Conservation (phyloP, 2,329 filamentous ascomycete genomes). For the Penicillium olsonii region DNA sequence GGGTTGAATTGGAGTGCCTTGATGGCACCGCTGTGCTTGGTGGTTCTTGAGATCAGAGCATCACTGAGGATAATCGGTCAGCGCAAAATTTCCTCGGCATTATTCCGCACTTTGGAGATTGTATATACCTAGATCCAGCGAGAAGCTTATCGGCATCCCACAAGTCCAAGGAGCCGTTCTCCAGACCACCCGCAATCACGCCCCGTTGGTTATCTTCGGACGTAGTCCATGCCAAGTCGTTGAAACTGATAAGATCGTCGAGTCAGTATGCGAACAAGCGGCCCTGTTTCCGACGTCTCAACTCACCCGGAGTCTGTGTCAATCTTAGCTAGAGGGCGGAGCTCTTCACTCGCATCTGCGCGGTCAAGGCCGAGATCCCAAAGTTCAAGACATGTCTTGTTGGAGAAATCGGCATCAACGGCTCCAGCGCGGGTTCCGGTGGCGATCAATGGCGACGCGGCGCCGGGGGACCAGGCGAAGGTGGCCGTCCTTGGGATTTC, state of each 20-base stretch:
- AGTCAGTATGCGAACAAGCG: slow-evolving; percentile 22
- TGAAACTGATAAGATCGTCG: slow-evolving; percentile 66
- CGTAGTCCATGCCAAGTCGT: slow-evolving; percentile 93
- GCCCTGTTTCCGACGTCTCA: neutral
- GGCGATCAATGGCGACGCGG: slow-evolving; percentile 77
- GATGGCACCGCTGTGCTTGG: slow-evolving; percentile 88
- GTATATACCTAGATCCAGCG: slow-evolving; percentile 51
- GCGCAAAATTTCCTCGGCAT: neutral
- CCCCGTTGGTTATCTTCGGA: slow-evolving; percentile 77
- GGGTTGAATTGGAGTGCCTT: slow-evolving; percentile 98
- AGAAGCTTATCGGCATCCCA: slow-evolving; percentile 81
- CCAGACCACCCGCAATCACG: slow-evolving; percentile 91
- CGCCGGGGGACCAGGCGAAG: slow-evolving; percentile 91
- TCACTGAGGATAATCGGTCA: slow-evolving; percentile 51
- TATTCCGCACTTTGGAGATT: neutral
- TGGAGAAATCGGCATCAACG: slow-evolving; percentile 95
- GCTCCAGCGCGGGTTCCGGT: slow-evolving; percentile 94
- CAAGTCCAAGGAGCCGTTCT: slow-evolving; percentile 88
- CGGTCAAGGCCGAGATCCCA: slow-evolving; percentile 90
- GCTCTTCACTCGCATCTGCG: slow-evolving; percentile 73
- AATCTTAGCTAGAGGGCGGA: slow-evolving; percentile 81
- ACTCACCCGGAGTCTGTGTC: slow-evolving; percentile 83
- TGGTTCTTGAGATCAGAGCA: slow-evolving; percentile 80
- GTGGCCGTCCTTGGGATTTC: slow-evolving; percentile 96
- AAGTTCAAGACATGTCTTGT: slow-evolving; percentile 92